Evolutionary conservation across 2,329 filamentous ascomycete genomes (phyloP), one percentile per base, ranked within the genome.

Genomic region (Neofusicoccum cordaticola): DNA sequence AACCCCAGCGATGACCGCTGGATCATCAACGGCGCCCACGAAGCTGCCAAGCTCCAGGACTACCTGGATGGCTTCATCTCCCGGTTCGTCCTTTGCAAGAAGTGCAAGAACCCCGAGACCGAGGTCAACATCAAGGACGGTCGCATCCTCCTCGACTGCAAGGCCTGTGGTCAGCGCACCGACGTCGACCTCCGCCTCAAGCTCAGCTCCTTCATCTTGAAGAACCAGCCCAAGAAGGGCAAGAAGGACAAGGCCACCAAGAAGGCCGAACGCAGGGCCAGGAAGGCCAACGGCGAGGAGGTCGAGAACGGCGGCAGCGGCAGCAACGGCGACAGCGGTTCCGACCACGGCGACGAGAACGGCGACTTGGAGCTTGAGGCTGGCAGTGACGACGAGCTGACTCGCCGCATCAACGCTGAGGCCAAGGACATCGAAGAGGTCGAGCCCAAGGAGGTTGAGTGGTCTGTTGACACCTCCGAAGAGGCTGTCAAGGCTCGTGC

Each of bases 21-120:
- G 94, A 99, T 99, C 83, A 98, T 99, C 87, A 99, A 99, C 82
- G 95, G 95, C 77, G 92, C 94, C 71, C 95, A 99, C 78, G 95
- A 99, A 71, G 89, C 94, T 68, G 83, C 85, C 79, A 98, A 98
- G 85, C 90, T 99, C 56, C 95, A 99, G 84, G 95, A 98, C 78
- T 93, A 97, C 73, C 91, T 99, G 56, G 94, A 98, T 78, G 93
- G 93, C 73, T 99, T 99, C 86, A 99, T 99, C 83, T 86, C 89
- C 84, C 97, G 92, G 83, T 99, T 98, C 72, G 95, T 99, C 74
- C 93, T 99, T 69, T 99, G 95, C 91, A 96, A 96, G 84, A 94
- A 96, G 80, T 99, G 95, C 90, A 97, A 97, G 88, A 99, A 99
- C 80, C 95, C 95, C 41, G 95, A 99, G 85, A 99, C 95, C 70